phyloP scores from a whole-genome alignment of 352 stramenopile species.

The Phytophthora brassicae region DNA sequence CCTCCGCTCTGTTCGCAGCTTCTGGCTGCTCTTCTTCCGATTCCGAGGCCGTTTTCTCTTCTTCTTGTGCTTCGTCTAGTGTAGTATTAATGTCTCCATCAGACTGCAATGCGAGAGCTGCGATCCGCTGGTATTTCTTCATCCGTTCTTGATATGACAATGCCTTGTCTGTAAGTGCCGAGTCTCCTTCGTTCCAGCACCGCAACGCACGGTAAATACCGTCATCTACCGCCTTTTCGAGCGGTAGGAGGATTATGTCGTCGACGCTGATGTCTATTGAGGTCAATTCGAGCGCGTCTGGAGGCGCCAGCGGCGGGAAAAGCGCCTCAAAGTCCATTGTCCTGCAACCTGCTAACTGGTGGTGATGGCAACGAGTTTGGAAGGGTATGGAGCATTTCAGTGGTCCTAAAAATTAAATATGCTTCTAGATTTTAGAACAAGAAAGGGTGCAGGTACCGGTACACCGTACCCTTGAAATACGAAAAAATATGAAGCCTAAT shows the following conservation, averaged over 20 bases:
- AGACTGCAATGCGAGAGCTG: constrained; percentile 49
- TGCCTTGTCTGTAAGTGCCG: constrained; percentile 46
- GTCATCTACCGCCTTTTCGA: constrained; percentile 60
- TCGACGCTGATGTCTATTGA: constrained; percentile 57
- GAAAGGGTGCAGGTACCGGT: too few relatives aligned
- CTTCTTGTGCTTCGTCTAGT: constrained; percentile 21
- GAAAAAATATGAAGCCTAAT: too few relatives aligned
- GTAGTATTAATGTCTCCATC: constrained; percentile 19
- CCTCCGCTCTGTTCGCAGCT: constrained; percentile 13
- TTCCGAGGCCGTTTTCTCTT: constrained; percentile 17
- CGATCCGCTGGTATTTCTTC: constrained; percentile 60
- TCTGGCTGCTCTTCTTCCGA: constrained; percentile 14
- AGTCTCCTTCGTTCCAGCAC: constrained; percentile 62
- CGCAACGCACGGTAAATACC: constrained; percentile 58
- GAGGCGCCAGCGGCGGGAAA: constrained; percentile 53
- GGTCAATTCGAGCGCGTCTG: constrained; percentile 8
- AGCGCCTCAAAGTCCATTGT: constrained; percentile 46
- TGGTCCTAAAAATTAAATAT: not conserved
- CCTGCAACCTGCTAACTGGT: constrained; percentile 10
- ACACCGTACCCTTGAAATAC: too few relatives aligned
- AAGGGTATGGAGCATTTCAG: not conserved
- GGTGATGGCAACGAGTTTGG: constrained; percentile 3
- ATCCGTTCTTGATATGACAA: constrained; percentile 60
- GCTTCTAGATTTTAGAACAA: too few relatives aligned
- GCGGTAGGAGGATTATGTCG: constrained; percentile 46